Evolutionary conservation across 495 filamentous ascomycete species (phyloP).

Genomic region (Parathielavia appendiculata): DNA sequence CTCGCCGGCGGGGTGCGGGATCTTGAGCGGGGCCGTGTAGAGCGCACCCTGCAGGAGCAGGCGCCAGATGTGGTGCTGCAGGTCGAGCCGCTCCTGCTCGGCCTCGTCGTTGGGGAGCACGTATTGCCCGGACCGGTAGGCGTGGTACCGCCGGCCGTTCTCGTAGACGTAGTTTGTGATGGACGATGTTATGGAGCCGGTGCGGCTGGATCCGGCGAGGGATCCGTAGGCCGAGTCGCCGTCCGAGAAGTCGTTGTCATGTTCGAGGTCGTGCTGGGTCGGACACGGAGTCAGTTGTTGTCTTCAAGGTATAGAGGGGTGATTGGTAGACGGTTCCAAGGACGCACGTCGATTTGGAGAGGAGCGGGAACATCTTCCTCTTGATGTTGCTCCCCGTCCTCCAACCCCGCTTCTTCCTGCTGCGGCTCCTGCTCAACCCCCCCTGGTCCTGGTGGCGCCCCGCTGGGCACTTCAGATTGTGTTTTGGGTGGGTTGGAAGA

Average conservation of each 20-base stretch:
- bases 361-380: not conserved
- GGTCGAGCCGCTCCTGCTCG: constrained; percentile 28
- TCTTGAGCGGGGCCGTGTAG: constrained; percentile 43
- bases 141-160: constrained; percentile 34
- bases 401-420: not conserved
- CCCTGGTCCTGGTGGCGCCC: not conserved
- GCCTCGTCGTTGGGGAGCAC: constrained; percentile 29
- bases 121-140: constrained; percentile 25
- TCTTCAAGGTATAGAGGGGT: no score
- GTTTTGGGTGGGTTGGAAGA: not conserved
- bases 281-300: no score
- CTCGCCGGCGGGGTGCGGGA: constrained; percentile 34
- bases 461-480: not conserved
- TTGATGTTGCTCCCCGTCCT: not conserved
- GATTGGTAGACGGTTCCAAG: not conserved
- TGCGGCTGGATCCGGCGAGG: constrained; percentile 14
- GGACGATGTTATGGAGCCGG: constrained; percentile 26
- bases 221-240: constrained; percentile 27
- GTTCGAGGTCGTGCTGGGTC: constrained; percentile 12
- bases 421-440: not conserved
- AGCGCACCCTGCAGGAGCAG: constrained; percentile 29
- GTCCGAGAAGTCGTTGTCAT: constrained; percentile 16
- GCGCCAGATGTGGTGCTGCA: constrained; percentile 25
- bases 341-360: constrained; percentile 9
- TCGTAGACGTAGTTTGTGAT: constrained; percentile 30